Base-by-base conservation (phyloP, 208 protist genomes). In the Leishmania braziliensis region DNA sequence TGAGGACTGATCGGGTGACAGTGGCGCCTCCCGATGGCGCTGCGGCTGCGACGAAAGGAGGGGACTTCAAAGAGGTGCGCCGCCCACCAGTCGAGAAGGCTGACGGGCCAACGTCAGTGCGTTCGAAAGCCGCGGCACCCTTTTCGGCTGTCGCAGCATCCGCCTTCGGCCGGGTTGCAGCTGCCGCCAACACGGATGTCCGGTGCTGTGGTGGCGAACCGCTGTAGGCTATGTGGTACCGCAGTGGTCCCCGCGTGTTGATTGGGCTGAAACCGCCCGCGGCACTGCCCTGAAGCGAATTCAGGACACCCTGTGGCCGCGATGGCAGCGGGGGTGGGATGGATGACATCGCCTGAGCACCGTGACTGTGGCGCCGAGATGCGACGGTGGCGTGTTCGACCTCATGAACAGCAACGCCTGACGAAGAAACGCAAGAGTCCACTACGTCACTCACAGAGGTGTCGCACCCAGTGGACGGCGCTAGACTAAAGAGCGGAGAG, bases 401-500 rank as follows among this genome's bases (percentile, higher is more conserved):
- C 10, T 48, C 23, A 75, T 36, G 20, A 29, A 39, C 46, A 36
- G 5, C 39, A 2, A 48, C 29, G 26, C 36, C 56, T 51, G 70
- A 20, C 46, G 50, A 54, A 48, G 39, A 20, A 76, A 20, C 1
- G 62, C n/a, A 6, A n/a, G 43, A 10, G 68, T 14, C 68, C 2
- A 18, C 43, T 50, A 48, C 68, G 6, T n/a, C 43, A 9, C 43
- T 53, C 12, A 9, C 18, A n/a, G 33, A 72, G 29, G 23, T 51
- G 33, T 23, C 26, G 68, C 2, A 18, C 68, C 46, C 62, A 3
- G 46, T 78, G 33, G 51, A 14, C 53, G 62, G 65, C 10, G 62
- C 79, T 0, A 78, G 36, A 36, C 72, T 77, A 36, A 63, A 72
- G 20, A 78, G 51, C 26, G 60, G 62, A 29, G 46, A 78, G 18